Conservation (phyloP, 805 yeast genomes). For the Limtongozyma cylindracea region DNA sequence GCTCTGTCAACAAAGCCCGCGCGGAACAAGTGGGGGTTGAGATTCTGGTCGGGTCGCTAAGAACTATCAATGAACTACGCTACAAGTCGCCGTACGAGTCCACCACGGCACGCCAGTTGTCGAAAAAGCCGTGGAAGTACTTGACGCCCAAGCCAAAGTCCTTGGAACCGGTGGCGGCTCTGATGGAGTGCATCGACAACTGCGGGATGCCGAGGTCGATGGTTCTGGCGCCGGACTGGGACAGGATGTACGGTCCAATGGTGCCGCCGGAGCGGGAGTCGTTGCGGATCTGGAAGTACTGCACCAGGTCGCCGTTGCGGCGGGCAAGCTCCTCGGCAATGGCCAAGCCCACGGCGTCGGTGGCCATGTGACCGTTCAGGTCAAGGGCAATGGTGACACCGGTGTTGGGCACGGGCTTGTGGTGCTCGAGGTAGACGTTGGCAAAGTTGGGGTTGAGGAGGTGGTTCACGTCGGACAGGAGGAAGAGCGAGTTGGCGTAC, state of each 20-base stretch:
- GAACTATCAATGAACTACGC: no score
- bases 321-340: slow-evolving; percentile 47
- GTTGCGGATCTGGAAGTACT: slow-evolving; percentile 71
- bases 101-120: slow-evolving; percentile 37
- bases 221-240: slow-evolving; percentile 48
- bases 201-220: slow-evolving; percentile 70
- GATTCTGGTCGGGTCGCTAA: no score
- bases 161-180: slow-evolving; percentile 58
- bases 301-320: slow-evolving; percentile 35
- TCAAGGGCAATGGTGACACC: slow-evolving; percentile 53
- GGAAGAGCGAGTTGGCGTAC: slow-evolving; percentile 52
- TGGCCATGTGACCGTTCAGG: slow-evolving; percentile 66
- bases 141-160: slow-evolving; percentile 55
- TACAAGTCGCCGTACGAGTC: slow-evolving; percentile 23
- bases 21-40: no score
- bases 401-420: slow-evolving; percentile 56
- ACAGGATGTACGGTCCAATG: slow-evolving; percentile 49
- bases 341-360: slow-evolving; percentile 52
- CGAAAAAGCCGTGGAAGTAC: slow-evolving; percentile 40
- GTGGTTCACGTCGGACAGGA: slow-evolving; percentile 73
- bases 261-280: slow-evolving; percentile 76
- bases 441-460: slow-evolving; percentile 58
- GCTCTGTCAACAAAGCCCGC: no score
- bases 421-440: slow-evolving; percentile 46
- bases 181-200: slow-evolving; percentile 65